Percentiles rank a stretch among this genome's conserved stretches.
Evolutionary conservation across 176 grass and related monocot species (phyloP).

Genomic region (Aegilops bicornis): DNA sequence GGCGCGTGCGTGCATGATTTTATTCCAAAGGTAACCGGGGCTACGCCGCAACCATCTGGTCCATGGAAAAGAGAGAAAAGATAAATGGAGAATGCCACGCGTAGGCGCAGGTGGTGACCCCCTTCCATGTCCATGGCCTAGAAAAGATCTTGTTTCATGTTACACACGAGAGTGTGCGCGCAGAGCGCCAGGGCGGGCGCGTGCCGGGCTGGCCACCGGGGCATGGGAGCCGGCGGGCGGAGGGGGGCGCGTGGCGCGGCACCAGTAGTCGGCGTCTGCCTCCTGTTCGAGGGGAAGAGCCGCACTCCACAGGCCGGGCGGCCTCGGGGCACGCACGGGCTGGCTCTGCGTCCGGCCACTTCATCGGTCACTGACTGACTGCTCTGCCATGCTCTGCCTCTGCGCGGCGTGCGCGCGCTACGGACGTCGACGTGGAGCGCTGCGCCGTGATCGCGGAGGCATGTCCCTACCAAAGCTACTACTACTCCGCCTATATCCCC

Average conservation of each 20-base stretch:
- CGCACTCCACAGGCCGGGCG: background rate
- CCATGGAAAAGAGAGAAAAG: background rate
- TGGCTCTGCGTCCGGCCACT: background rate
- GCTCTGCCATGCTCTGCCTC: too few species aligned
- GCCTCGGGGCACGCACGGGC: background rate
- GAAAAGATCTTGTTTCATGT: background rate
- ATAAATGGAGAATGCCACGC: background rate
- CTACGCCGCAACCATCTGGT: background rate
- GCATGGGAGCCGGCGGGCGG: background rate
- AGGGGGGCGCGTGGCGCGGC: constrained; percentile 5
- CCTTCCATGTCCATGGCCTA: background rate
- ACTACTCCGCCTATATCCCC: background rate
- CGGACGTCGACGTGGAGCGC: constrained; percentile 22
- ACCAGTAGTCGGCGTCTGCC: background rate
- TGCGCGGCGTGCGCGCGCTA: background rate
- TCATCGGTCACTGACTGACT: background rate
- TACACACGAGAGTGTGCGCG: too few species aligned
- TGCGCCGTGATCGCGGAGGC: background rate
- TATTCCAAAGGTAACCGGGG: background rate
- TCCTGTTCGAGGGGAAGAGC: background rate
- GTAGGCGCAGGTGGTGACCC: background rate
- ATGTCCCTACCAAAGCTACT: background rate
- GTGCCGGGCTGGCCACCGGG: background rate
- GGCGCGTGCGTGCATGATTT: background rate
- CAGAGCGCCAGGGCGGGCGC: background rate